phyloP scores from a whole-genome alignment of 805 yeast species.

The Starmerella vitae region DNA sequence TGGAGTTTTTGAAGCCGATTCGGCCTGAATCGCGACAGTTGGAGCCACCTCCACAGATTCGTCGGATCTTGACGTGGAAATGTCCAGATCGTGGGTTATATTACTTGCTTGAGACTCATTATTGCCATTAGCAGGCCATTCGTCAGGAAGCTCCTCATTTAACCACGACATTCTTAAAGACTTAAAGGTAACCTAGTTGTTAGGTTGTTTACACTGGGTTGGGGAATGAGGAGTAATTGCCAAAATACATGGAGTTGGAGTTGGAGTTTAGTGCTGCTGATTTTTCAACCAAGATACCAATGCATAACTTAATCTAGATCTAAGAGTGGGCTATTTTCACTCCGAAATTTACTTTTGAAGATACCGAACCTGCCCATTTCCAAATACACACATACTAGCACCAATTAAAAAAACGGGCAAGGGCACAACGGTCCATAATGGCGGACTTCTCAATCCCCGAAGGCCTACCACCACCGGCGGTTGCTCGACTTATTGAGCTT shows the following conservation, averaged over 20 bases:
- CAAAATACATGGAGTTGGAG: too few species aligned
- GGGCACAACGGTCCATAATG: conserved; percentile 1
- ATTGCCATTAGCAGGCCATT: conserved; percentile 15
- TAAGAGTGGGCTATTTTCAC: too few species aligned
- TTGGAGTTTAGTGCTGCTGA: too few species aligned
- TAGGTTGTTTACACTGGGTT: background rate
- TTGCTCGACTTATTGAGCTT: conserved; percentile 19
- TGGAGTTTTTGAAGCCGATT: conserved; percentile 3
- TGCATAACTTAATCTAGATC: too few species aligned
- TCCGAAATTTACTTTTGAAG: too few species aligned
- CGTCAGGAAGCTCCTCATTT: conserved; percentile 17
- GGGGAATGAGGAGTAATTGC: too few species aligned
- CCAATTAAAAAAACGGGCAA: too few species aligned
- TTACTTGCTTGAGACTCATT: background rate
- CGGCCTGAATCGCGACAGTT: conserved; percentile 16
- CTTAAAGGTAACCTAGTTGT: background rate
- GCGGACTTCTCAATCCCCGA: conserved; percentile 23
- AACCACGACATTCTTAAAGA: conserved; percentile 18
- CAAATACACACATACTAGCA: too few species aligned
- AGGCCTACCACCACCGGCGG: conserved; percentile 22
- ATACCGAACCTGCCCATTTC: too few species aligned
- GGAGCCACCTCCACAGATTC: conserved; percentile 9
- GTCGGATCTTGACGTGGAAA: conserved; percentile 11
- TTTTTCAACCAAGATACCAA: too few species aligned
- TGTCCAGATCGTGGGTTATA: background rate